Base-by-base conservation (phyloP, 768 basidiomycete species). In the Leccinum disarticulatum region DNA sequence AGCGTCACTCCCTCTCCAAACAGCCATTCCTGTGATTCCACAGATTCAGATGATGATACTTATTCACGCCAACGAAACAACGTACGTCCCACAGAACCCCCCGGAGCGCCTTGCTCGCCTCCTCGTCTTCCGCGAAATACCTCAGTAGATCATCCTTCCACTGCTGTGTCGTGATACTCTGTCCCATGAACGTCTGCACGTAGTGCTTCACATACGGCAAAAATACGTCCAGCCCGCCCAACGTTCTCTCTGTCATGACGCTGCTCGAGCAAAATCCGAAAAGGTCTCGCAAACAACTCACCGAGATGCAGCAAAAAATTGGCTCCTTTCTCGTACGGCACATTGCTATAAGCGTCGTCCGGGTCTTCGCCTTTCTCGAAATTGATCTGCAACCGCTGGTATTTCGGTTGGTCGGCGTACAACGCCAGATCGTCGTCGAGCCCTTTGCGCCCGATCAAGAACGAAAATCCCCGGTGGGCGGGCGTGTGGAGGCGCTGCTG, bases 261-360 rank as follows among this genome's bases (percentile, higher is more conserved):
- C 35, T 5, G 14, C 35, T 36, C 35, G 35, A 36, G 35, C 35
- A 6, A 41, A 41, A 10, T 41, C 38, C 1, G 33, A 33, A 33
- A 14, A n/a, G 0, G 17, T n/a, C 19, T 3, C 43, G 3, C 8
- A 33, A 19, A 38, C 7, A 15, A 66, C 80, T 56, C 56, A 90
- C 90, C 94, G 36, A 97, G 80, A 74, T 92, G 81, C 31, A 95
- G 80, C 25, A 98, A 77, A 66, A 98, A 86, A 70, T 94, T 96
- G 3, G 88, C 83, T 27, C 95, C 95, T 74, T 95, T 91, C 71
- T 91, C 90, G 65, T 96, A 96, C 1, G 95, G 90, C 49, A 96
- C 79, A 54, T 79, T 70, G 56, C 77, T 80, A 73, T 89, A 93
- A 7, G 90, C 88, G 48, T 91, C 90, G 69, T 94, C 90, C 8